phyloP scores from a whole-genome alignment of 2,329 filamentous ascomycete genomes.

The Orbilia oligospora region DNA sequence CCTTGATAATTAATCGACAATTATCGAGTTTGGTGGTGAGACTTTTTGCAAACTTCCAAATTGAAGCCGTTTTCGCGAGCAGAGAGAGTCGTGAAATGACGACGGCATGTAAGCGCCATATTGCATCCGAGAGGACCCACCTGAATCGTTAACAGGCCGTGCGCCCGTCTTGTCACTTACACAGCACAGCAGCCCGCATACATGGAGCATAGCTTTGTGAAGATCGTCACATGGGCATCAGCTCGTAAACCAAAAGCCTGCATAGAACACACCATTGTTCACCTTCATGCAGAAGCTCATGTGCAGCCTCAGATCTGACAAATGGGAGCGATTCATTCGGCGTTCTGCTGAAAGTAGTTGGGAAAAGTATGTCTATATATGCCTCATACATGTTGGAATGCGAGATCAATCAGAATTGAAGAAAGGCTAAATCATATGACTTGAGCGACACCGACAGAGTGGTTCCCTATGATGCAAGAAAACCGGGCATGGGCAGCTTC shows the following conservation, averaged over 20 bases:
- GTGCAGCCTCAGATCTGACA: conserved; percentile 50
- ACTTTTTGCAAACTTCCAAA: conserved; percentile 27
- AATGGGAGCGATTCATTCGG: conserved; percentile 36
- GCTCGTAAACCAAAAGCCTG: conserved; percentile 34
- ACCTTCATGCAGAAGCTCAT: conserved; percentile 49
- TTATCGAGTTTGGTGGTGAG: conserved; percentile 2
- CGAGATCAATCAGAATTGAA: conserved; percentile 48
- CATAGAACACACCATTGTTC: conserved; percentile 20
- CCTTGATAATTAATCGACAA: conserved; percentile 27
- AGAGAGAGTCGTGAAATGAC: conserved; percentile 44
- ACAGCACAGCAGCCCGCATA: conserved; percentile 15
- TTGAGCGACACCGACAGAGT: conserved; percentile 58
- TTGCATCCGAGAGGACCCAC: conserved; percentile 57
- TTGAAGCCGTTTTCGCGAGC: conserved; percentile 20
- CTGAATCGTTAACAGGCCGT: conserved; percentile 56
- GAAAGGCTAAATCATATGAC: conserved; percentile 59
- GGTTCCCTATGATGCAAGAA: conserved; percentile 52
- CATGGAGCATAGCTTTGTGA: conserved; percentile 38
- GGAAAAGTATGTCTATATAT: conserved; percentile 42
- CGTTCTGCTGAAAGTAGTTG: conserved; percentile 4
- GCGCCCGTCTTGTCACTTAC: conserved; percentile 56
- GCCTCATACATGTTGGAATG: conserved; percentile 38
- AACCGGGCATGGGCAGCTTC: conserved; percentile 41
- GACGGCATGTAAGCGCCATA: conserved; percentile 61
- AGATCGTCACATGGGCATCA: conserved; percentile 59